Evolutionary conservation across 495 filamentous ascomycete genomes (phyloP).

Genomic region (Clavariopsis aquatica): DNA sequence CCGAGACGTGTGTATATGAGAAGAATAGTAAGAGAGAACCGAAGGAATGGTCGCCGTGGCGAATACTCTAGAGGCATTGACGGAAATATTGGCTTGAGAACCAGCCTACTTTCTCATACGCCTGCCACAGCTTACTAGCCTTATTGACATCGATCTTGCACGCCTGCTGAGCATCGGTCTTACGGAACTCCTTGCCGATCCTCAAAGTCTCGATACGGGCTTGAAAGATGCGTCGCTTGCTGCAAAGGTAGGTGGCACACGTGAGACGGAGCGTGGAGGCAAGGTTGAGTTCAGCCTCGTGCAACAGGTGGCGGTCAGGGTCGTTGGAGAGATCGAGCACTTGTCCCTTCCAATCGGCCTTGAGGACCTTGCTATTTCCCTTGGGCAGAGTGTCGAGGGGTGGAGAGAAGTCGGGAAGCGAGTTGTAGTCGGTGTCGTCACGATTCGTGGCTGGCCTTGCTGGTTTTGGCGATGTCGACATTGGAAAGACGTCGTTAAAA

Average conservation of each 20-base stretch:
- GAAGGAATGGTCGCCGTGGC: not conserved
- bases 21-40: not conserved
- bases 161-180: conserved; percentile 95
- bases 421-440: conserved; percentile 84
- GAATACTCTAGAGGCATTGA: conserved; percentile 48
- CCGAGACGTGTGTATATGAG: not conserved
- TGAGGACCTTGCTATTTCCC: conserved; percentile 66
- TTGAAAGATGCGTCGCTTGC: conserved; percentile 91
- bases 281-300: conserved; percentile 74
- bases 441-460: conserved; percentile 55
- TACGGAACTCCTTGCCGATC: conserved; percentile 84
- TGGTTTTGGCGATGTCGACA: conserved; percentile 40
- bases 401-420: conserved; percentile 77
- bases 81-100: conserved; percentile 64
- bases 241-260: conserved; percentile 82
- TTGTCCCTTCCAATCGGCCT: conserved; percentile 85
- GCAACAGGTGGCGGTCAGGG: conserved; percentile 73
- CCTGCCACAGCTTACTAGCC: conserved; percentile 91
- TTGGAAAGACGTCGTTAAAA: conserved; percentile 27
- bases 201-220: conserved; percentile 67
- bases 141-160: conserved; percentile 99
- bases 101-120: conserved; percentile 89
- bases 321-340: conserved; percentile 78
- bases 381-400: conserved; percentile 63
- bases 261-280: conserved; percentile 75